Base-by-base conservation (phyloP, 2,329 filamentous ascomycete genomes). In the Aspergillus carbonarius region DNA sequence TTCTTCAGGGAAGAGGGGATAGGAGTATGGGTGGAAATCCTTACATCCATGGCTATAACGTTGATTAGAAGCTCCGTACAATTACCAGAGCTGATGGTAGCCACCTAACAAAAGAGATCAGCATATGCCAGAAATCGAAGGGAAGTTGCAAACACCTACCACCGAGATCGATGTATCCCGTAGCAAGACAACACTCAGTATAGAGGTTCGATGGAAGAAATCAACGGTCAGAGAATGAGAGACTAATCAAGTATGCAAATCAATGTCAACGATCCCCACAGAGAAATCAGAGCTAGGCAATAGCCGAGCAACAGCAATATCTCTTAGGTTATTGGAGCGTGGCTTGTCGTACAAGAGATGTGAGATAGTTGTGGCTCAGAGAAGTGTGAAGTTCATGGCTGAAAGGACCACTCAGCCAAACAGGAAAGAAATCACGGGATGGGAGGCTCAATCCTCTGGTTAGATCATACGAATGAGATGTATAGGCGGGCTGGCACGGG, bases 11-110 rank as follows among this genome's bases (percentile, higher is more conserved):
- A 13, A 40, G 47, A 27, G 15, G 15, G 18, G 3, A 42, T 27
- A 42, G 17, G 5, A 15, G 35, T 8, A 42, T 27, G 25, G 40
- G 20, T 32, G 18, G 17, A 18, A 46, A 32, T 47, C 23, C 59
- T 61, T 61, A 61, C 59, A 57, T 61, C 59, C 59, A 61, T 61
- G 10, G 53, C 18, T 56, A n/a, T 12, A 39, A 34, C 5, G 34
- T 32, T 34, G 35, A 8, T 23, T 23, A 5, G 35, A 35, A 56
- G 18, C 47, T 13, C 5, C 37, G 35, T 17, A 34, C 2, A 17
- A 20, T 35, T 27, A 53, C n/a, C 37, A 13, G 25, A 47, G 13
- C 8, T 47, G 34, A 50, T 56, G 18, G 37, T 15, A 12, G n/a
- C 25, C 25, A 30, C 44, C 44, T 48, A 15, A 7, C 17, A 10